Base-by-base conservation (phyloP, 139 green algal genomes). In the Spirogloea muscicola region DNA sequence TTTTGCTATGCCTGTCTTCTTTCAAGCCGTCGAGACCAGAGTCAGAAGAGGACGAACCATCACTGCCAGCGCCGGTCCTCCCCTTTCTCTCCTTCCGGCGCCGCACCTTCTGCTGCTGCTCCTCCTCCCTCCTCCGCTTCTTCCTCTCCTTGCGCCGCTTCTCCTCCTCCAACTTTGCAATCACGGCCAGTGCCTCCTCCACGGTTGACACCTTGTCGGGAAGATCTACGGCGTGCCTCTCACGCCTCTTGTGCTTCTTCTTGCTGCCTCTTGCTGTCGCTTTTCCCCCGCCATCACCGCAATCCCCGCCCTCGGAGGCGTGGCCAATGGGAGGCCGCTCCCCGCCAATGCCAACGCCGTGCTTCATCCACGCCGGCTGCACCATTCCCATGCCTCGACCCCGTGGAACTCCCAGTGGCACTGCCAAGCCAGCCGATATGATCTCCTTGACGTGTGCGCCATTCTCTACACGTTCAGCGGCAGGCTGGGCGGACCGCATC, bases 281-380 rank as follows among this genome's bases (percentile, higher is more conserved):
- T n/a, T 60, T 27, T 7, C 16, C 39, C 39, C 33, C 62, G 7
- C 62, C 42, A 72, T 72, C 51, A 44, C 29, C 65, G 41, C n/a
- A 43, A 27, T 46, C 10, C 31, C 66, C n/a, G 43, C 49, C 65
- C 44, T 74, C 38, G 25, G 43, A 29, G 38, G 16, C 49, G 34
- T 29, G 5, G 7, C 49, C 49, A 27, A 60, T n/a, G n/a, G n/a
- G n/a, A 60, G 49, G 34, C 16, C 49, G 27, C 16, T 60, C 49
- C 49, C 58, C 58, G 33, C 40, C 42, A 7, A 44, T 16, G 25
- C 31, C 31, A 41, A 7, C 58, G 16, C 10, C 25, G 33, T 16
- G 49, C 49, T 69, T 69, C 60, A 69, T 69, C 60, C 60, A 69
- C 37, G 60, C 60, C 18, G 60, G 60, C 60, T 52, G 60, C 25